A percentile compares a stretch with the other conserved stretches of the same genome.
phyloP scores from a whole-genome alignment of 2,329 filamentous ascomycete genomes.

The Phialophora tarda region DNA sequence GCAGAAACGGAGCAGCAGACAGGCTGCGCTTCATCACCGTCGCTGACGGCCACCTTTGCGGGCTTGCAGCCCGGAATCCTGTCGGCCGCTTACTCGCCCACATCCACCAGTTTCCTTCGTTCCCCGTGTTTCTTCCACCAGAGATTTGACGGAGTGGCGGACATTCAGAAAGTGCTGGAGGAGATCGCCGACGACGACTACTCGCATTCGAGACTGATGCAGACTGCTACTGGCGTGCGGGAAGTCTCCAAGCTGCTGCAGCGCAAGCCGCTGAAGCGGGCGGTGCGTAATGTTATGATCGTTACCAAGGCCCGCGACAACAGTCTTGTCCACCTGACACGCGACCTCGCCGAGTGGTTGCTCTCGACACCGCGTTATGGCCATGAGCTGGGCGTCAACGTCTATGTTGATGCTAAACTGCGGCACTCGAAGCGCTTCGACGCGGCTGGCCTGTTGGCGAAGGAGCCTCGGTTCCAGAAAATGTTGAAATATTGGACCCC shows the following conservation, averaged over 20 bases:
- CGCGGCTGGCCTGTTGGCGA: conserved; percentile 70
- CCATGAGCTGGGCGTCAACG: conserved; percentile 86
- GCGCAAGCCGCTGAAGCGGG: conserved; percentile 86
- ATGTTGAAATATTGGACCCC: conserved; percentile 97
- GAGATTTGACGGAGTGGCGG: conserved; percentile 92
- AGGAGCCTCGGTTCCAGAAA: conserved; percentile 75
- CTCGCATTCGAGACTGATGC: conserved; percentile 90
- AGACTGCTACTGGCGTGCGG: conserved; percentile 91
- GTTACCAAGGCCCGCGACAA: conserved; percentile 98
- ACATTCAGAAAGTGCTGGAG: conserved; percentile 91
- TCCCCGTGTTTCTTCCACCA: conserved; percentile 98
- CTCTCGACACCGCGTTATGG: conserved; percentile 88
- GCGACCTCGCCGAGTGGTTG: conserved; percentile 86
- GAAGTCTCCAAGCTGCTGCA: conserved; percentile 96
- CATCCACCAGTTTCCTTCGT: conserved; percentile 69
- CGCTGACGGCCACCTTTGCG: conserved; percentile 65
- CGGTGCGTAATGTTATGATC: conserved; percentile 95
- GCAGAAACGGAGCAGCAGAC: conserved; percentile 38
- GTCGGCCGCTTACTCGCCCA: conserved; percentile 51
- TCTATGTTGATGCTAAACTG: conserved; percentile 97
- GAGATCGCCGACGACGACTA: conserved; percentile 88
- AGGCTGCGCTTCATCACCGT: conserved; percentile 59
- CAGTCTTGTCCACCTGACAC: conserved; percentile 83
- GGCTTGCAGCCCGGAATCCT: conserved; percentile 54
- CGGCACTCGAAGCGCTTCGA: conserved; percentile 87